Evolutionary conservation across 2,329 filamentous ascomycete genomes (phyloP).

Genomic region (Bipolaris sorokiniana): DNA sequence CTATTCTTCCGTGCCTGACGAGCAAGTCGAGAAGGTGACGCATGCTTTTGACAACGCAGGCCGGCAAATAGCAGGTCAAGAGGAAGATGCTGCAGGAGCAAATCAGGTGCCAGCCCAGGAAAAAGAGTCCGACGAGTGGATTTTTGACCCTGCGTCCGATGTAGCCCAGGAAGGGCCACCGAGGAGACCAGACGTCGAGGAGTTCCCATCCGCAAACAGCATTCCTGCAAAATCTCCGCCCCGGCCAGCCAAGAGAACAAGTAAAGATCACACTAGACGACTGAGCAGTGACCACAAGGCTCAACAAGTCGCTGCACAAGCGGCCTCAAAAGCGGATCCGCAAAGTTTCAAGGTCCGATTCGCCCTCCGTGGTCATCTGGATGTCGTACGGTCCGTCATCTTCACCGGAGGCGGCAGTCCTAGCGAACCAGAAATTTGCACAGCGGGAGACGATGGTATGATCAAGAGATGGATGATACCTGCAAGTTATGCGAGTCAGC

Average conservation of each 20-base stretch:
- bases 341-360: conserved; percentile 91
- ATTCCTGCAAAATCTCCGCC: conserved; percentile 81
- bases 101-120: conserved; percentile 48
- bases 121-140: conserved; percentile 78
- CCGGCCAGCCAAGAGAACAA: conserved; percentile 67
- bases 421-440: conserved; percentile 95
- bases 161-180: conserved; percentile 60
- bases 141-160: conserved; percentile 78
- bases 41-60: conserved; percentile 66
- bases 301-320: conserved; percentile 52
- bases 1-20: conserved; percentile 57
- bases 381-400: conserved; percentile 91
- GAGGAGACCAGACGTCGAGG: conserved; percentile 80
- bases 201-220: conserved; percentile 80
- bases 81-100: conserved; percentile 46
- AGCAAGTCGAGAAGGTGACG: conserved; percentile 63
- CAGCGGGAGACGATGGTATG: conserved; percentile 90
- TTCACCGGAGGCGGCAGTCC: conserved; percentile 97
- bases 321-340: conserved; percentile 65
- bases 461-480: conserved; percentile 98
- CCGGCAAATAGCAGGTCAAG: conserved; percentile 55
- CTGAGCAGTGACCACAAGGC: conserved; percentile 68
- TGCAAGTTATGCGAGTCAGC: conserved; percentile 70
- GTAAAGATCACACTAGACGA: conserved; percentile 68
- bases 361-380: conserved; percentile 87